Evolutionary conservation across 805 yeast genomes (phyloP).

Genomic region (Lachancea dasiensis): DNA sequence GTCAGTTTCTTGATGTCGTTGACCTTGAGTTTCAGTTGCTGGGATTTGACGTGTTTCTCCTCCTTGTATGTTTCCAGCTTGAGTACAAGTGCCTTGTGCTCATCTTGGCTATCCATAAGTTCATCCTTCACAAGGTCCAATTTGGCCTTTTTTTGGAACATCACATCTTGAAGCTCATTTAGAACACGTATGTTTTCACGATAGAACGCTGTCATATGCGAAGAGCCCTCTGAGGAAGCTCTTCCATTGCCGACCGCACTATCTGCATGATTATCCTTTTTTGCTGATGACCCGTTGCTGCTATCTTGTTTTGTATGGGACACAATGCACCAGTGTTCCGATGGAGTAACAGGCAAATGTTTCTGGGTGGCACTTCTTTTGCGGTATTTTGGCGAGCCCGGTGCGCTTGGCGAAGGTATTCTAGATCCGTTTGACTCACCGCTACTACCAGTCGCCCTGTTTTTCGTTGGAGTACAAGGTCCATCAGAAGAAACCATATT

Average conservation of each 20-base stretch:
- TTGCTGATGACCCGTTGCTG: not conserved
- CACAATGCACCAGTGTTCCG: slow-evolving; percentile 6
- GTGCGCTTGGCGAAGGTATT: slow-evolving; percentile 21
- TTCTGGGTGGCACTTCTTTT: slow-evolving; percentile 12
- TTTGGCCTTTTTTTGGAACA: slow-evolving; percentile 23
- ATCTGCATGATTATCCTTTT: not conserved
- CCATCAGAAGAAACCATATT: slow-evolving; percentile 5
- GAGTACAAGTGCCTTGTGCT: slow-evolving; percentile 19
- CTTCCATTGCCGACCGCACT: not conserved
- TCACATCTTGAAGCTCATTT: slow-evolving; percentile 24
- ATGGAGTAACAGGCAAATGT: slow-evolving; percentile 6
- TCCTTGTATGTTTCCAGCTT: slow-evolving; percentile 26
- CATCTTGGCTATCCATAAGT: slow-evolving; percentile 16
- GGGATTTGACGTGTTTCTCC: slow-evolving; percentile 22
- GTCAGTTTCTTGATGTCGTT: slow-evolving; percentile 30
- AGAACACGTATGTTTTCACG: slow-evolving; percentile 29
- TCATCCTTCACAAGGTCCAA: slow-evolving; percentile 25
- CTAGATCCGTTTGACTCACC: slow-evolving; percentile 1
- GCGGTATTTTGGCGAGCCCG: slow-evolving; percentile 16
- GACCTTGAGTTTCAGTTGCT: slow-evolving; percentile 29
- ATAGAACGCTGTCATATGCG: slow-evolving; percentile 27
- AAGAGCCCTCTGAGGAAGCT: slow-evolving; percentile 3
- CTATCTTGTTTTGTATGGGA: slow-evolving; percentile 5
- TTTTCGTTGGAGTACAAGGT: slow-evolving; percentile 14
- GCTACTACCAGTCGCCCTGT: slow-evolving; percentile 1